phyloP scores from a whole-genome alignment of 257 asterid species.

The Jacaranda copaia region DNA sequence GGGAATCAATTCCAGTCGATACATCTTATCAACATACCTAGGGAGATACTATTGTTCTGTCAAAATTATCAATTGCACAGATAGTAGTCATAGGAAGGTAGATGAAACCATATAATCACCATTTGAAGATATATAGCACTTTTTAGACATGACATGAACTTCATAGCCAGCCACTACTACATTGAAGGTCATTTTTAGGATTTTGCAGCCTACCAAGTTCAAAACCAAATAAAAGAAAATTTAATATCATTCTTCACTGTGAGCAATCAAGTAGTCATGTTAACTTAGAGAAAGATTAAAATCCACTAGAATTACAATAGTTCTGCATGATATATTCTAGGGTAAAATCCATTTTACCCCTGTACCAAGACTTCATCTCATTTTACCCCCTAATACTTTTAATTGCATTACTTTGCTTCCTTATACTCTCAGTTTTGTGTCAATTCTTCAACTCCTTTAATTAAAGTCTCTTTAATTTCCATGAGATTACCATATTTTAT shows the following conservation, averaged over 20 bases:
- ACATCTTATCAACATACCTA: neutral
- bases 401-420: no score
- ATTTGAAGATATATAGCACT: neutral
- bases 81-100: neutral
- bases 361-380: no score
- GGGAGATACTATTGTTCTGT: neutral
- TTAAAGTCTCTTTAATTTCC: no score
- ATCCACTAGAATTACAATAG: neutral
- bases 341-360: no score
- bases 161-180: neutral
- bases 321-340: neutral
- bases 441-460: no score
- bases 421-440: no score
- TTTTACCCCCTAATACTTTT: no score
- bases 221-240: slow-evolving; percentile 1
- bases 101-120: neutral
- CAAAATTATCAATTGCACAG: neutral
- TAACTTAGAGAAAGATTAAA: neutral
- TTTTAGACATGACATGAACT: slow-evolving; percentile 1
- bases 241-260: neutral
- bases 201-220: slow-evolving; percentile 1
- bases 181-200: neutral
- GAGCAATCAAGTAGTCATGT: neutral
- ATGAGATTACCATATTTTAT: no score
- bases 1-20: neutral